Conservation (phyloP, 2,329 filamentous ascomycete species). For the Colletotrichum filicis region DNA sequence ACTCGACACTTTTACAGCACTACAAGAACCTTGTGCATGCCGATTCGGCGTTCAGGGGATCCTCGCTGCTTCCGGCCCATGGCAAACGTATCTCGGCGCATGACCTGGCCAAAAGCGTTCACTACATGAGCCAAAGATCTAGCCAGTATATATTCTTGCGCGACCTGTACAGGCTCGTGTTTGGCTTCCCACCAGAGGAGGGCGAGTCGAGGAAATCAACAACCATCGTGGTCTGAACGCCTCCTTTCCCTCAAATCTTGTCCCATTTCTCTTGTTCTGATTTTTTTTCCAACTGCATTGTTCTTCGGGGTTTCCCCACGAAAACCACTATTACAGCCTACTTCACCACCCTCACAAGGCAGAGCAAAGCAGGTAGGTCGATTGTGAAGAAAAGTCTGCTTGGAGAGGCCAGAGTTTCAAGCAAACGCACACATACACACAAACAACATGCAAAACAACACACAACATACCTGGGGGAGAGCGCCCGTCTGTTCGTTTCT, state of each 20-base stretch:
- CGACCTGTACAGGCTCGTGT: slow-evolving; percentile 86
- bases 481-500: slow-evolving; percentile 33
- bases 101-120: slow-evolving; percentile 85
- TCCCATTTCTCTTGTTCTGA: not conserved
- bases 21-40: slow-evolving; percentile 84
- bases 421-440: not conserved
- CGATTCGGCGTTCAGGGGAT: slow-evolving; percentile 74
- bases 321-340: not conserved
- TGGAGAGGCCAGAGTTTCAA: not conserved
- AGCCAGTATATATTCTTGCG: slow-evolving; percentile 82
- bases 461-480: slow-evolving; percentile 11
- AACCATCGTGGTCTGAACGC: slow-evolving; percentile 66
- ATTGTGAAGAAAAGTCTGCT: not conserved
- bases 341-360: slow-evolving; percentile 4
- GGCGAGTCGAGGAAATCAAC: slow-evolving; percentile 74
- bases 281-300: not conserved
- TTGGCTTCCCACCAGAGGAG: slow-evolving; percentile 86
- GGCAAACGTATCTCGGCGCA: slow-evolving; percentile 72
- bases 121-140: slow-evolving; percentile 76
- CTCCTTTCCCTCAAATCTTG: not conserved
- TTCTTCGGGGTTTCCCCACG: not conserved
- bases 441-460: not conserved
- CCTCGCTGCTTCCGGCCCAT: slow-evolving; percentile 63
- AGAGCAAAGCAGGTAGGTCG: not conserved
- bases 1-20: slow-evolving; percentile 77